A percentile compares a stretch with the other conserved stretches of the same genome.
Evolutionary conservation across 2,329 filamentous ascomycete species (phyloP).

Genomic region (Xylariomycetidae sp.): DNA sequence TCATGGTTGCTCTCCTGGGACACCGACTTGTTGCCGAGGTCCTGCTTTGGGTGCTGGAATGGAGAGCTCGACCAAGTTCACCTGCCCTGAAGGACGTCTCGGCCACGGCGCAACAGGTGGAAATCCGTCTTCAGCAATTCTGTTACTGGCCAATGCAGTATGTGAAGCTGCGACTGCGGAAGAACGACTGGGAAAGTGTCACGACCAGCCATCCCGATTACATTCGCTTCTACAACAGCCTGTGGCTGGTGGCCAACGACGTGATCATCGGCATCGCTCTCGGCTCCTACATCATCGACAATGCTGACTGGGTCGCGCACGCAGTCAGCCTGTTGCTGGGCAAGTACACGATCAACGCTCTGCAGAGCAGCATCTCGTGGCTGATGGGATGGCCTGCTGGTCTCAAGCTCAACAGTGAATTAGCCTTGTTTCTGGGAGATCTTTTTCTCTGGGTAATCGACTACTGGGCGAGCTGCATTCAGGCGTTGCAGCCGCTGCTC

Average conservation of each 20-base stretch:
- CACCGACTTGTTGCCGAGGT: slow-evolving; percentile 78
- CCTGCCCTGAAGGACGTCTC: slow-evolving; percentile 92
- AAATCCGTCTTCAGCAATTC: slow-evolving; percentile 94
- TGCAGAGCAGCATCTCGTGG: slow-evolving; percentile 88
- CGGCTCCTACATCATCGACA: slow-evolving; percentile 95
- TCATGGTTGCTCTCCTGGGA: slow-evolving; percentile 71
- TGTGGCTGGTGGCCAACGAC: slow-evolving; percentile 98
- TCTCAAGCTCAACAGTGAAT: slow-evolving; percentile 87
- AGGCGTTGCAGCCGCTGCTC: slow-evolving; percentile 70
- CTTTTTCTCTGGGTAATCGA: slow-evolving; percentile 98
- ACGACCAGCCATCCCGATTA: slow-evolving; percentile 95
- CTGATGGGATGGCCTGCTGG: slow-evolving; percentile 94
- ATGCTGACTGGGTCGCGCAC: slow-evolving; percentile 74
- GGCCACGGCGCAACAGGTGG: slow-evolving; percentile 92
- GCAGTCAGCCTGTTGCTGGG: slow-evolving; percentile 71
- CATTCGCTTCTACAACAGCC: slow-evolving; percentile 96
- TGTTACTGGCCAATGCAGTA: slow-evolving; percentile 99
- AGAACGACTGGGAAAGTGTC: slow-evolving; percentile 91
- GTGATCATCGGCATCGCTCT: slow-evolving; percentile 97
- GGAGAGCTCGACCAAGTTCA: slow-evolving; percentile 69
- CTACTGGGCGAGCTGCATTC: slow-evolving; percentile 87
- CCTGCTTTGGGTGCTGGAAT: slow-evolving; percentile 74
- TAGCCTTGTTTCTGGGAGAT: slow-evolving; percentile 90
- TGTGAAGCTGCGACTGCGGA: slow-evolving; percentile 79
- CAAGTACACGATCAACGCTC: slow-evolving; percentile 79